Evolutionary conservation across 768 basidiomycete genomes (phyloP).

Genomic region (Hydnum rufescens): DNA sequence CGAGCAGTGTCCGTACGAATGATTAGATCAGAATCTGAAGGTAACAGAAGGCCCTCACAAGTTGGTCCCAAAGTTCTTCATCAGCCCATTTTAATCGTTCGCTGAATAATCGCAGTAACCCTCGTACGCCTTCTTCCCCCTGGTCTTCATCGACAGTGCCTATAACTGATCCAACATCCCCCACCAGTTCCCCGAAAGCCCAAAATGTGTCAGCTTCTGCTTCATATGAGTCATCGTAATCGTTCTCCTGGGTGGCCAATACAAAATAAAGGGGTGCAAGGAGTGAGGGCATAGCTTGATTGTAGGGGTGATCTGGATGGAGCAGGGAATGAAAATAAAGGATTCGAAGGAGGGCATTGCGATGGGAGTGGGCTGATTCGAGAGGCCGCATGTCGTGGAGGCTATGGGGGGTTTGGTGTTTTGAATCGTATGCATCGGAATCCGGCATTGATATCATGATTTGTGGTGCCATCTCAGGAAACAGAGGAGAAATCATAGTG

Average conservation of each 20-base stretch:
- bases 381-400: background rate
- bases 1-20: background rate
- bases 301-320: constrained; percentile 13
- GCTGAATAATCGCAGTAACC: constrained; percentile 11
- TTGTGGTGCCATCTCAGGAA: background rate
- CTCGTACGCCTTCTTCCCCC: constrained; percentile 5
- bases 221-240: constrained; percentile 5
- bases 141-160: constrained; percentile 9
- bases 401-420: background rate
- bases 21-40: background rate
- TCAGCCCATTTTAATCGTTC: constrained; percentile 13
- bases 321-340: constrained; percentile 12
- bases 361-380: constrained; percentile 5
- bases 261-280: constrained; percentile 13
- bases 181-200: constrained; percentile 12
- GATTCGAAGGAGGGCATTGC: constrained; percentile 8
- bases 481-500: background rate
- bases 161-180: constrained; percentile 11
- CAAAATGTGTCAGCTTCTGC: constrained; percentile 13
- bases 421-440: background rate
- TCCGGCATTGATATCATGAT: background rate
- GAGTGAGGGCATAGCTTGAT: constrained; percentile 11
- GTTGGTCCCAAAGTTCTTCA: constrained; percentile 11
- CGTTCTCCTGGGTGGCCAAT: constrained; percentile 6
- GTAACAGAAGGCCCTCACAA: constrained; percentile 1